Evolutionary conservation across 2,329 filamentous ascomycete species (phyloP).

Genomic region (Alternaria triticina): DNA sequence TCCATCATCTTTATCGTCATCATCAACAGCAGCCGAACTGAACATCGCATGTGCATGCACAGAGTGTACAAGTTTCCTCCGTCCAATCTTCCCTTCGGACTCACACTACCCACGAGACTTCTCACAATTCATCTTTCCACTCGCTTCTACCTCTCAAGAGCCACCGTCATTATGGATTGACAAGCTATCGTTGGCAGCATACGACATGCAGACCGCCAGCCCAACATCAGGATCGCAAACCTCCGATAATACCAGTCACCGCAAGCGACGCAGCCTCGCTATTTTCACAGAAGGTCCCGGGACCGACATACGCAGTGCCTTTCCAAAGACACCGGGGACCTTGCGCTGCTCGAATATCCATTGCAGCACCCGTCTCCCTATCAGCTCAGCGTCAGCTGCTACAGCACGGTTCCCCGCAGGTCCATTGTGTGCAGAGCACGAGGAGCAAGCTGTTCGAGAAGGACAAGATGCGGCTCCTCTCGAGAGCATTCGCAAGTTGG

Average conservation of each 20-base stretch:
- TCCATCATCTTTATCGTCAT: slow-evolving; percentile 2
- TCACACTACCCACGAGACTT: neutral
- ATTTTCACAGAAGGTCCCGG: neutral
- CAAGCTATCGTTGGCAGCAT: neutral
- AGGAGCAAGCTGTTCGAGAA: neutral
- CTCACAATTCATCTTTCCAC: neutral
- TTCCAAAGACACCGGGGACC: slow-evolving; percentile 6
- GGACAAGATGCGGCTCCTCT: neutral
- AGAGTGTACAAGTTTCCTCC: slow-evolving; percentile 19
- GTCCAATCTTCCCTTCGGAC: neutral
- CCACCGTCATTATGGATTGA: neutral
- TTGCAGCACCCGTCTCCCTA: neutral
- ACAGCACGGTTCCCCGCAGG: neutral
- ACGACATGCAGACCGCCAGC: neutral
- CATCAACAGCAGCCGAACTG: neutral
- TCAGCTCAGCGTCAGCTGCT: neutral
- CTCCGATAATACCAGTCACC: neutral
- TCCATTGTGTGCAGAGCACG: slow-evolving; percentile 2
- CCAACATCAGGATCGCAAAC: neutral
- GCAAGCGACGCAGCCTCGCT: neutral
- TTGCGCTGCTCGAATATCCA: neutral
- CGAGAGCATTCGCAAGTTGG: neutral
- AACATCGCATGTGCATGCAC: slow-evolving; percentile 22
- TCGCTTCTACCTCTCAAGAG: neutral
- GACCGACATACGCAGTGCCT: neutral